Percentiles rank a stretch among this genome's conserved stretches.
Evolutionary conservation across 2,329 filamentous ascomycete genomes (phyloP).

Genomic region (Dryadomyces quercus-mongolicae): DNA sequence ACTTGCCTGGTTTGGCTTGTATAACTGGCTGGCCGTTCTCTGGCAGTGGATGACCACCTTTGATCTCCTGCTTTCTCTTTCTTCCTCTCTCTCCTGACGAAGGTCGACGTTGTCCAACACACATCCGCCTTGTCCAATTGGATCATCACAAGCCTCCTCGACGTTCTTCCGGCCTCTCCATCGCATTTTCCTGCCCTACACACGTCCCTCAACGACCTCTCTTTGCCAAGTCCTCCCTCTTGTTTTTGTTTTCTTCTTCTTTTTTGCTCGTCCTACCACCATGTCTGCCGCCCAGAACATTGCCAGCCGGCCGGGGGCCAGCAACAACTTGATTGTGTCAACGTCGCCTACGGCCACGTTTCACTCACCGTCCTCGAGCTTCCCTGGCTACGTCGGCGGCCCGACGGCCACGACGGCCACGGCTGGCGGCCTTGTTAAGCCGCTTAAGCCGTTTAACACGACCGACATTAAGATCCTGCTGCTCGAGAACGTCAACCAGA

Average conservation of each 20-base stretch:
- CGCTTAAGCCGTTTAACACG: slow-evolving; percentile 88
- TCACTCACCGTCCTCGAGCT: slow-evolving; percentile 58
- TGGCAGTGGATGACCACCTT: no score
- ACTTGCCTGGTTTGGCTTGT: not conserved
- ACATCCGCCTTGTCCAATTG: not conserved
- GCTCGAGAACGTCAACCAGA: slow-evolving; percentile 90
- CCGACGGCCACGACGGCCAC: slow-evolving; percentile 22
- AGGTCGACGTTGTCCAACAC: not conserved
- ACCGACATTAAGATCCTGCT: slow-evolving; percentile 94
- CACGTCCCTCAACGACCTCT: not conserved
- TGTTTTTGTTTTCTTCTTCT: not conserved
- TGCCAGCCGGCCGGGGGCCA: slow-evolving; percentile 30
- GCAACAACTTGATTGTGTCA: slow-evolving; percentile 49
- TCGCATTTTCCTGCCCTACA: not conserved
- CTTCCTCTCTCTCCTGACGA: not conserved
- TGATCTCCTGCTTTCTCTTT: not conserved
- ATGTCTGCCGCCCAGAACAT: slow-evolving; percentile 15
- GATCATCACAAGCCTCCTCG: not conserved
- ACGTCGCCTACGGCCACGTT: slow-evolving; percentile 66
- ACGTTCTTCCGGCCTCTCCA: not conserved
- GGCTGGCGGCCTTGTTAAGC: slow-evolving; percentile 42
- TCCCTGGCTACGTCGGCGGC: slow-evolving; percentile 21
- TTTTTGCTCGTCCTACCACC: not conserved
- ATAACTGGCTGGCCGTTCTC: no score
- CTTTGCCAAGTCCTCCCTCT: not conserved